These are phyloP conservation scores for Sphaerulina vaccinii DNA, from an alignment of 2,329 filamentous ascomycete species.

Conservation along the genomic window DNA sequence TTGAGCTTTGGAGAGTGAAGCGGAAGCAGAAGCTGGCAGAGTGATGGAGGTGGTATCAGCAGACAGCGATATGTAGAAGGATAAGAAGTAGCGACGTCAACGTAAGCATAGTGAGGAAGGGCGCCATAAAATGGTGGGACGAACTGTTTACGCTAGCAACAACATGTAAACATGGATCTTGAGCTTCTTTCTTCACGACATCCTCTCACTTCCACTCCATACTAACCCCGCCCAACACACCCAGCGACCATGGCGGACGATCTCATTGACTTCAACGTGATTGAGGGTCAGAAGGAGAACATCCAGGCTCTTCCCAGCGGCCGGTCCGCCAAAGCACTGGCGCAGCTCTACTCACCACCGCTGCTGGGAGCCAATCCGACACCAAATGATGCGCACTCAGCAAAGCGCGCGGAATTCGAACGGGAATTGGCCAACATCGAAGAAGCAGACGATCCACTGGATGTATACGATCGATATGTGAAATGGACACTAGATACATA, in stretches of 20 bases:
- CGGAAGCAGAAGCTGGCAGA: background rate
- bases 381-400: slow-evolving; percentile 74
- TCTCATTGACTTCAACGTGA: slow-evolving; percentile 74
- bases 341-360: slow-evolving; percentile 68
- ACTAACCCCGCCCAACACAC: slow-evolving; percentile 8
- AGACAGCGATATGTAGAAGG: background rate
- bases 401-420: slow-evolving; percentile 80
- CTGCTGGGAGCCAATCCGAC: slow-evolving; percentile 36
- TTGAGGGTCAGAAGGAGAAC: slow-evolving; percentile 97
- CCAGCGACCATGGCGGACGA: slow-evolving; percentile 41
- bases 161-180: no score
- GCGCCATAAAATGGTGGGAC: no score
- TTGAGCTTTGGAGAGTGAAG: slow-evolving; percentile 33
- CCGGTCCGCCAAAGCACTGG: slow-evolving; percentile 84
- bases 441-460: slow-evolving; percentile 91
- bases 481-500: slow-evolving; percentile 96
- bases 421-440: slow-evolving; percentile 72
- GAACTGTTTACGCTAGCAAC: no score
- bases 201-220: background rate
- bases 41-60: background rate
- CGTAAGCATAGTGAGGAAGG: no score
- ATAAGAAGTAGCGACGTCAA: no score
- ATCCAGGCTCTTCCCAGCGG: slow-evolving; percentile 89
- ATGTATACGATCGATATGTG: slow-evolving; percentile 94
- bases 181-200: no score